Evolutionary conservation across 768 basidiomycete genomes (phyloP).

Genomic region (Naganishia onofrii): DNA sequence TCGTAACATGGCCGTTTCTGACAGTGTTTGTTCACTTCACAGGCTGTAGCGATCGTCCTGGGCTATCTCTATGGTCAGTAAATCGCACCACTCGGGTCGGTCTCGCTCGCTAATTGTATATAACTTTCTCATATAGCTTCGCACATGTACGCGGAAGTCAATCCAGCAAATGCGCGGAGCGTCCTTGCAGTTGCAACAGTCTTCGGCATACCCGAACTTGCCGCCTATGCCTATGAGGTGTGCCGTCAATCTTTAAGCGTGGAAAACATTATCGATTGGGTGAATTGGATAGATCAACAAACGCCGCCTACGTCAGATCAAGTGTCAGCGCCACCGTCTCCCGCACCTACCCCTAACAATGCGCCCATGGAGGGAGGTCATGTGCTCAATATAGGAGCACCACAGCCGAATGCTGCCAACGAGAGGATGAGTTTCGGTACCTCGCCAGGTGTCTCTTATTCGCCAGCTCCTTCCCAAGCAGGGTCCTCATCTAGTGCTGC

Average conservation of each 20-base stretch:
- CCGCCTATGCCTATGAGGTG: slow-evolving; percentile 71
- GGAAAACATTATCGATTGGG: slow-evolving; percentile 72
- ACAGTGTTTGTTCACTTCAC: neutral
- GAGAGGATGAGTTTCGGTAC: slow-evolving; percentile 35
- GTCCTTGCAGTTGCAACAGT: slow-evolving; percentile 81
- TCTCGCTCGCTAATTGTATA: slow-evolving; percentile 54
- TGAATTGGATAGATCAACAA: slow-evolving; percentile 65
- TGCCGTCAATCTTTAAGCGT: slow-evolving; percentile 73
- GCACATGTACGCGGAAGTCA: slow-evolving; percentile 65
- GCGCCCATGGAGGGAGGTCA: neutral
- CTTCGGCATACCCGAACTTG: slow-evolving; percentile 81
- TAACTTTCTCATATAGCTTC: slow-evolving; percentile 74
- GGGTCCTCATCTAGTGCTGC: neutral
- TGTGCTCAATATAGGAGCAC: neutral
- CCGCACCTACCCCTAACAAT: slow-evolving; percentile 8
- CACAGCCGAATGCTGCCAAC: neutral
- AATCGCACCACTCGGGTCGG: slow-evolving; percentile 1
- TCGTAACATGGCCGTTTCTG: neutral
- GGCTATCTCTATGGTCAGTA: slow-evolving; percentile 66
- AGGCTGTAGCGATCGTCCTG: slow-evolving; percentile 51
- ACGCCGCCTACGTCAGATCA: neutral
- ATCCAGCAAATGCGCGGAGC: slow-evolving; percentile 74
- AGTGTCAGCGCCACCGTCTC: neutral
- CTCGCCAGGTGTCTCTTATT: neutral
- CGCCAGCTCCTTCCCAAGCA: neutral